Evolutionary conservation across 495 filamentous ascomycete species (phyloP).

Genomic region (Alectoria sarmentosa): DNA sequence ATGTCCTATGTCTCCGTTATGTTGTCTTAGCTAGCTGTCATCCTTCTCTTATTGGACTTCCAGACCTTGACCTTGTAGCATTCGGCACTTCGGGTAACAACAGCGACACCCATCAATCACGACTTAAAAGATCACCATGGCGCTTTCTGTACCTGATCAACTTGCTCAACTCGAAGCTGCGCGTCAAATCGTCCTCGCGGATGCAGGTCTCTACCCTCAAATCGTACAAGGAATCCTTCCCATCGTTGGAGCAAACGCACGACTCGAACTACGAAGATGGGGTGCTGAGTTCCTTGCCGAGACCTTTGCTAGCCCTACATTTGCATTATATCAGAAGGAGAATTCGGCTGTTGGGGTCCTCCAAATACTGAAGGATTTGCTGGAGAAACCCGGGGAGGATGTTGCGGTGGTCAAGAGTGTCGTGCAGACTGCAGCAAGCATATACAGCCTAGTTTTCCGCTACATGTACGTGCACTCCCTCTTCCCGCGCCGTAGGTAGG

Average conservation of each 20-base stretch:
- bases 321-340: constrained; percentile 67
- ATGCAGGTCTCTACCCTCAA: constrained; percentile 76
- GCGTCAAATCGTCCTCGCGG: constrained; percentile 76
- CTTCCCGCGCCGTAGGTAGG: neutral
- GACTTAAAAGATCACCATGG: constrained; percentile 16
- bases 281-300: constrained; percentile 94
- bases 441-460: constrained; percentile 85
- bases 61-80: constrained; percentile 6
- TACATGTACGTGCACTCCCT: constrained; percentile 71
- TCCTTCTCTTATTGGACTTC: neutral
- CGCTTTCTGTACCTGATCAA: constrained; percentile 59
- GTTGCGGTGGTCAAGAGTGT: constrained; percentile 67
- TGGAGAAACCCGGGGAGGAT: constrained; percentile 70
- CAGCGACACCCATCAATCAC: neutral
- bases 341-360: constrained; percentile 63
- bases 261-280: constrained; percentile 84
- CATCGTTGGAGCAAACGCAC: constrained; percentile 68
- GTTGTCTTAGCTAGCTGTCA: constrained; percentile 17
- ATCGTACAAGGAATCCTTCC: constrained; percentile 86
- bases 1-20: neutral
- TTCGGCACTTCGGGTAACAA: neutral
- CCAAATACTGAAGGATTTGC: constrained; percentile 62
- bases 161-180: constrained; percentile 79
- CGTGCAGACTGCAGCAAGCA: constrained; percentile 77
- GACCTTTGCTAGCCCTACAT: constrained; percentile 80